phyloP scores from a whole-genome alignment of 176 grass and related monocot genomes.

The Ampelocalamus luodianensis region DNA sequence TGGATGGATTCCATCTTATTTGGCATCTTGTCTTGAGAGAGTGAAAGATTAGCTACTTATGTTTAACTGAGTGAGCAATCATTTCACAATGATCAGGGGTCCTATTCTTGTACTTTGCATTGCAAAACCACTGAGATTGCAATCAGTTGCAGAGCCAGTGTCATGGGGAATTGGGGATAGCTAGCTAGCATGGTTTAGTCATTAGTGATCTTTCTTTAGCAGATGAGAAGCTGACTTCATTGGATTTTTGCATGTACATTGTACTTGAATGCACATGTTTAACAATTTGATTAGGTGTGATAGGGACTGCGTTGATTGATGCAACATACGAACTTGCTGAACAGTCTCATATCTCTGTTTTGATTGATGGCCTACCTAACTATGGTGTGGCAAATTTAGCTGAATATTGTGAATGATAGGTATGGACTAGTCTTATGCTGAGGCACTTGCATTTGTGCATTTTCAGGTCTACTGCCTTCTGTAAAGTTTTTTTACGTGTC shows the following conservation, averaged over 20 bases:
- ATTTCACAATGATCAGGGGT: slow-evolving; percentile 30
- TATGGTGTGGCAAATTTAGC: too few relatives aligned
- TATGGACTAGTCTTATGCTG: not conserved
- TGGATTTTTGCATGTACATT: not conserved
- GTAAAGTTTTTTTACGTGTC: not conserved
- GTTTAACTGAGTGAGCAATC: not conserved
- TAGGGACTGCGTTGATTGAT: not conserved
- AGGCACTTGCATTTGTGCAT: not conserved
- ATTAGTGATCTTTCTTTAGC: not conserved
- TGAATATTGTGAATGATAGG: not conserved
- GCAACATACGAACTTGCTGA: not conserved
- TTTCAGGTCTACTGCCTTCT: not conserved
- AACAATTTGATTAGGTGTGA: slow-evolving; percentile 6
- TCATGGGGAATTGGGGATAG: not conserved
- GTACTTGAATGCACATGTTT: not conserved
- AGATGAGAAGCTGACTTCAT: not conserved
- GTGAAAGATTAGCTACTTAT: not conserved
- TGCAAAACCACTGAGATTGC: not conserved
- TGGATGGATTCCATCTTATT: not conserved
- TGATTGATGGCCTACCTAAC: not conserved
- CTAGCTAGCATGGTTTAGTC: not conserved
- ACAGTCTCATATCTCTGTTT: not conserved
- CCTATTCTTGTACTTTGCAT: not conserved
- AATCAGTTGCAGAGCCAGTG: not conserved
- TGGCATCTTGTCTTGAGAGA: not conserved